Evolutionary conservation across 495 filamentous ascomycete genomes (phyloP).

Genomic region (Filosporella fistucella): DNA sequence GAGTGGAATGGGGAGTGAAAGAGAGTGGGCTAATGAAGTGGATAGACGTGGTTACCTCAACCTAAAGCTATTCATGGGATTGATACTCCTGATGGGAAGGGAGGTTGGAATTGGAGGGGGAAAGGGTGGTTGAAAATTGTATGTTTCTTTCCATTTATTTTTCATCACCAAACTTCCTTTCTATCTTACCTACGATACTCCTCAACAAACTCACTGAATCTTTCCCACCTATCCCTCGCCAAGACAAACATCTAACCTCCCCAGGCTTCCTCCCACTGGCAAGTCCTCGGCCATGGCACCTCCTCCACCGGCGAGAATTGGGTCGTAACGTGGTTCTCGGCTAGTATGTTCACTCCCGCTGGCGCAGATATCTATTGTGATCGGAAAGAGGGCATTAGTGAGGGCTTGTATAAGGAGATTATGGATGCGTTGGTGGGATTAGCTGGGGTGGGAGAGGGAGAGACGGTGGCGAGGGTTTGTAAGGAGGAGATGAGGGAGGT

Average conservation of each 20-base stretch:
- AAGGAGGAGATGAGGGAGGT: slow-evolving; percentile 41
- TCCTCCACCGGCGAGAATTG: slow-evolving; percentile 35
- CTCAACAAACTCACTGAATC: too few relatives aligned
- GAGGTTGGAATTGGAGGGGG: slow-evolving; percentile 67
- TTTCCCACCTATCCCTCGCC: too few relatives aligned
- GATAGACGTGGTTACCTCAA: slow-evolving; percentile 14
- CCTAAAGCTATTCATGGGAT: slow-evolving; percentile 57
- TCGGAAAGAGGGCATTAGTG: slow-evolving; percentile 28
- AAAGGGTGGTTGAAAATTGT: slow-evolving; percentile 62
- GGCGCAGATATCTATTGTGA: slow-evolving; percentile 67
- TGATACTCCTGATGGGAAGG: slow-evolving; percentile 46
- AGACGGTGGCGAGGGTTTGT: slow-evolving; percentile 33
- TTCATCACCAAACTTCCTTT: too few relatives aligned
- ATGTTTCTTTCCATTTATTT: too few relatives aligned
- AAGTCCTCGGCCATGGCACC: slow-evolving; percentile 62
- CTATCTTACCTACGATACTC: too few relatives aligned
- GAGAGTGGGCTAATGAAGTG: too few relatives aligned
- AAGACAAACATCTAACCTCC: too few relatives aligned
- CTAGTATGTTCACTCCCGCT: slow-evolving; percentile 69
- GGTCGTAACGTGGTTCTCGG: slow-evolving; percentile 72
- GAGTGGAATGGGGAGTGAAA: too few relatives aligned
- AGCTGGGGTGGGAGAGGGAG: too few relatives aligned
- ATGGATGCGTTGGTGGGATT: slow-evolving; percentile 38
- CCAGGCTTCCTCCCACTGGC: too few relatives aligned
- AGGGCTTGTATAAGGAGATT: slow-evolving; percentile 44